Evolutionary conservation across 2,329 filamentous ascomycete genomes (phyloP).

Genomic region (Alternaria novae-zelandiae): DNA sequence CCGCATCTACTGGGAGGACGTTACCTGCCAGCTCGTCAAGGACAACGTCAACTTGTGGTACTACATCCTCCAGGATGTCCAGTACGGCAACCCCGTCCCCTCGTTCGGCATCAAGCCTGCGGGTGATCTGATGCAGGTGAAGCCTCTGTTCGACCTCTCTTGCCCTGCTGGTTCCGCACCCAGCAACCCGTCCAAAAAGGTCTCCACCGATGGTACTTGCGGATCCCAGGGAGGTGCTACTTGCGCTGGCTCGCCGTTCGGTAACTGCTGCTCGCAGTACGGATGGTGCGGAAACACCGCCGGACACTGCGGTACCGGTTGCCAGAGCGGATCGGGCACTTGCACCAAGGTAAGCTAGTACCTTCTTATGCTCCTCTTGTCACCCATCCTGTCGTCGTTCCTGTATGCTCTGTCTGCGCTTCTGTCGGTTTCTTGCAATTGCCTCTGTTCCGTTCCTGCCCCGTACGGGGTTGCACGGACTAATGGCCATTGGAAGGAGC

Average conservation of each 20-base stretch:
- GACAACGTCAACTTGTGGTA: constrained; percentile 64
- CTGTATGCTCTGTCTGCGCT: constrained; percentile 22
- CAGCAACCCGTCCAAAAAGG: neutral
- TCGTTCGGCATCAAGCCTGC: constrained; percentile 72
- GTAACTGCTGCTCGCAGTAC: neutral
- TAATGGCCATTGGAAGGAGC: constrained; percentile 32
- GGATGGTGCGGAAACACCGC: neutral
- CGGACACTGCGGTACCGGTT: neutral
- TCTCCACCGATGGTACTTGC: neutral
- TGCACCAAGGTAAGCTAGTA: constrained; percentile 33
- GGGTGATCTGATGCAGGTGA: constrained; percentile 39
- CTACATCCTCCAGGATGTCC: constrained; percentile 77
- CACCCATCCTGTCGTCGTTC: constrained; percentile 22
- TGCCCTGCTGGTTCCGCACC: constrained; percentile 32
- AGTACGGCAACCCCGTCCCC: constrained; percentile 65
- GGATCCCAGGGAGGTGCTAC: neutral
- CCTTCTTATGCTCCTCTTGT: constrained; percentile 21
- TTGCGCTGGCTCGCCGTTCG: neutral
- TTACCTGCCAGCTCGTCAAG: constrained; percentile 73
- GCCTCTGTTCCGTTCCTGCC: constrained; percentile 21
- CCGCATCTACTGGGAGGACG: constrained; percentile 78
- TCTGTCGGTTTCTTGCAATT: constrained; percentile 6
- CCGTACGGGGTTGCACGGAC: constrained; percentile 31
- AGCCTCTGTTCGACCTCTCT: constrained; percentile 45
- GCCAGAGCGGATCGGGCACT: constrained; percentile 11